Conservation (phyloP, 768 basidiomycete genomes). For the Cyclocybe cylindracea region DNA sequence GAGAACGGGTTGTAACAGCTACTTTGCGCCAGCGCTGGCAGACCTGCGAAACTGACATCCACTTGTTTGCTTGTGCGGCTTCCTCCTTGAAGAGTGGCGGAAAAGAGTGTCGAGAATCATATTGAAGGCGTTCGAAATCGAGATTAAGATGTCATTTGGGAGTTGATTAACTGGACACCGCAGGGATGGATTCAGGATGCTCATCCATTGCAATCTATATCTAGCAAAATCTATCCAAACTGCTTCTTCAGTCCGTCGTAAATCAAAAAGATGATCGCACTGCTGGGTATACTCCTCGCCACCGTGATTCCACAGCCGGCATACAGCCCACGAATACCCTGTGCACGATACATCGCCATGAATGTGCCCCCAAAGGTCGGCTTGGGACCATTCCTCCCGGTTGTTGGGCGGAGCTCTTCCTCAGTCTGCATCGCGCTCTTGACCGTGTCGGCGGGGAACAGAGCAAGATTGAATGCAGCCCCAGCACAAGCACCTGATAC, state of each 20-base stretch:
- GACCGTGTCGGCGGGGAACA: slow-evolving; percentile 91
- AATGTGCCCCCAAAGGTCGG: slow-evolving; percentile 60
- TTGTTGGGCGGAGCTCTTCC: slow-evolving; percentile 66
- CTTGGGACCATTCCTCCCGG: slow-evolving; percentile 21
- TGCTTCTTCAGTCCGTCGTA: slow-evolving; percentile 68
- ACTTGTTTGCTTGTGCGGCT: too few relatives aligned
- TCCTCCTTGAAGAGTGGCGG: too few relatives aligned
- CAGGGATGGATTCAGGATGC: too few relatives aligned
- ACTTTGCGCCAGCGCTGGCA: too few relatives aligned
- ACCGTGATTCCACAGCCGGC: slow-evolving; percentile 90
- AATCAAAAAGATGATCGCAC: slow-evolving; percentile 87
- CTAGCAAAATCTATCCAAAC: slow-evolving; percentile 29
- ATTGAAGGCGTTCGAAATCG: too few relatives aligned
- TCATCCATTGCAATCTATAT: not conserved
- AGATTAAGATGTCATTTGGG: too few relatives aligned
- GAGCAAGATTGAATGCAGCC: slow-evolving; percentile 72
- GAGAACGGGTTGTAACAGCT: too few relatives aligned
- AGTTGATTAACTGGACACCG: too few relatives aligned
- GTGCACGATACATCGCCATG: slow-evolving; percentile 67
- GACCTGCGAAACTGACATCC: too few relatives aligned
- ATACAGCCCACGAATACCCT: slow-evolving; percentile 80
- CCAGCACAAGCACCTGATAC: slow-evolving; percentile 80
- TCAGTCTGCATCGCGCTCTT: slow-evolving; percentile 92
- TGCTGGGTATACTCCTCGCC: slow-evolving; percentile 78
- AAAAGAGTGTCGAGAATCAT: too few relatives aligned